Evolutionary conservation across 495 filamentous ascomycete species (phyloP), one percentile per base, ranked within the genome.

Genomic region (Neurospora tetrasperma): DNA sequence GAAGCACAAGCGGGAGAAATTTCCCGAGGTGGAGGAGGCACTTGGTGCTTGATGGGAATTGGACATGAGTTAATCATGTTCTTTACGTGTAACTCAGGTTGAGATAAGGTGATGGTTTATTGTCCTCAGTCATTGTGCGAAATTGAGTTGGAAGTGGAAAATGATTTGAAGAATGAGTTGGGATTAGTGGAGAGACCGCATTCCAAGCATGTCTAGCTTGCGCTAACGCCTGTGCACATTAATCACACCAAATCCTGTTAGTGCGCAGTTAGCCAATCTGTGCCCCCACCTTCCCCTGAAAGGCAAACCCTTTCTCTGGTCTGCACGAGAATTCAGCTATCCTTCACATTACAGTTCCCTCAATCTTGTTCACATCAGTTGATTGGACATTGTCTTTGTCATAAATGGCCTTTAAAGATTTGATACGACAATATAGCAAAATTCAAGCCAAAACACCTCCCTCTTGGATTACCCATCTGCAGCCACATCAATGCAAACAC

Each of bases 1-100:
- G 71, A 72, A 31, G 72, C 78, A 78, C 39, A 59, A 72, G 31
- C 18, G 46, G 70, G 62, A 73, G 16, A 71, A 59, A n/a, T 75
- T 48, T 42, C 54, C 68, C 41, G 76, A 70, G 46, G 79, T 80
- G 1, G 79, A 80, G 70, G 78, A 80, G 73, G 77, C 76, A 18
- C 44, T 70, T 40, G 79, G 75, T 2, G 78, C 79, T 39, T 80
- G 66, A 77, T 66, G 20, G 11, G 10, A 40, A 27, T 27, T 42
- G 9, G 48, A 14, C 8, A 35, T 14, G 46, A 14, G 20, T 16
- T 11, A 20, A 9, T 43, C 11, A 35, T 54, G n/a, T 18, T 42
- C 1, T 35, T 4, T 20, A 46, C 9, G 18, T 43, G 8, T 4
- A 20, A 20, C 10, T 20, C 2, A 4, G 43, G 43, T 46, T 9